Conservation (phyloP, 2,329 filamentous ascomycete species). For the Fusarium buharicum region DNA sequence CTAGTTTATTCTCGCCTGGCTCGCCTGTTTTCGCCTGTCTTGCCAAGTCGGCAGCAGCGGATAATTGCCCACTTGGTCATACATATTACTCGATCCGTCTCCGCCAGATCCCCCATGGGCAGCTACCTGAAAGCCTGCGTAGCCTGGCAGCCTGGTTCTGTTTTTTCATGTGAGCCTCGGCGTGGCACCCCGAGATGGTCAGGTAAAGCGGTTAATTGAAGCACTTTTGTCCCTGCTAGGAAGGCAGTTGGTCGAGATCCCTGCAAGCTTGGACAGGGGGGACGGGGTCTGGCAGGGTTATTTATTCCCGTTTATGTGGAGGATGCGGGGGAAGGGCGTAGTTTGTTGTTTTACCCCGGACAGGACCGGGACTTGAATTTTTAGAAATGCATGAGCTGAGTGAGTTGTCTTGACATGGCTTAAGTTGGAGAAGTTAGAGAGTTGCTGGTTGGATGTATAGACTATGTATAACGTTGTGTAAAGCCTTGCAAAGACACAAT, state of each 20-base stretch:
- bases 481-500: too few relatives aligned
- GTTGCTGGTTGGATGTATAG: too few relatives aligned
- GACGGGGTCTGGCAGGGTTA: slow-evolving; percentile 1
- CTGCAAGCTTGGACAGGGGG: slow-evolving; percentile 10
- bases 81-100: slow-evolving; percentile 9
- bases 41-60: slow-evolving; percentile 38
- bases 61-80: slow-evolving; percentile 17
- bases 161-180: slow-evolving; percentile 39
- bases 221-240: slow-evolving; percentile 32
- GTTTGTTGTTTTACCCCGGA: too few relatives aligned
- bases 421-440: too few relatives aligned
- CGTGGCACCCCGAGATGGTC: slow-evolving; percentile 34
- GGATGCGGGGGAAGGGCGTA: slow-evolving; percentile 37
- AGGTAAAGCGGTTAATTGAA: slow-evolving; percentile 15
- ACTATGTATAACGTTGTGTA: too few relatives aligned
- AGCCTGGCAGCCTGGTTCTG: too few relatives aligned
- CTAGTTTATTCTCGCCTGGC: too few relatives aligned
- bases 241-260: slow-evolving; percentile 35
- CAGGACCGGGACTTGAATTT: too few relatives aligned
- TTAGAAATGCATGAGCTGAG: too few relatives aligned
- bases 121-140: too few relatives aligned
- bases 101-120: background rate
- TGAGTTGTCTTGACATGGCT: too few relatives aligned
- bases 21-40: too few relatives aligned
- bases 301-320: slow-evolving; percentile 26